phyloP scores from a whole-genome alignment of 306 rosid genomes.

The Astragalus glycyphyllos region DNA sequence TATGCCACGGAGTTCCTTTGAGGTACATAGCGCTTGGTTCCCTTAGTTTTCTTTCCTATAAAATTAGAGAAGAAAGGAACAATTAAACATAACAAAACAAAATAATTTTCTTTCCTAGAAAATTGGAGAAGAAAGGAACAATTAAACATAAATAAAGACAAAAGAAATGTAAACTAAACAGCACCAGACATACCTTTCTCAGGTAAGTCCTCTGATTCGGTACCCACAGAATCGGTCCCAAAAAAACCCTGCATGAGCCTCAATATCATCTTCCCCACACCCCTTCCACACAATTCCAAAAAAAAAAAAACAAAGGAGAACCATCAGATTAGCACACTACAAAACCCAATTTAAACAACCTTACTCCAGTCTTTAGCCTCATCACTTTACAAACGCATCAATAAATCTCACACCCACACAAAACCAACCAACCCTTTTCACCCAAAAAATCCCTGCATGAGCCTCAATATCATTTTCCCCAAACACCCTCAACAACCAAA shows the following conservation, averaged over 20 bases:
- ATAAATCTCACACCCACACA: background rate
- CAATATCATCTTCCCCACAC: conserved; percentile 95
- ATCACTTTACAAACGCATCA: conserved; percentile 25
- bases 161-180: background rate
- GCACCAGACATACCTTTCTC: conserved; percentile 54
- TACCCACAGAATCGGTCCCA: conserved; percentile 54
- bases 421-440: conserved; percentile 10
- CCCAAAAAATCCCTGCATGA: background rate
- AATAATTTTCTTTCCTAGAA: conserved; percentile 61
- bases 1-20: conserved; percentile 87
- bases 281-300: conserved; percentile 59
- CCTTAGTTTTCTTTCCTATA: conserved; percentile 66
- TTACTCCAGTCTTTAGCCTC: background rate
- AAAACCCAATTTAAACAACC: conserved; percentile 23
- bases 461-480: background rate
- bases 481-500: background rate
- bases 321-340: conserved; percentile 11
- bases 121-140: conserved; percentile 11
- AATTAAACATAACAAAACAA: conserved; percentile 33
- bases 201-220: conserved; percentile 64
- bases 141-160: conserved; percentile 15
- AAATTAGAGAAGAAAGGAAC: conserved; percentile 7
- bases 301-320: conserved; percentile 32
- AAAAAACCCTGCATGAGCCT: conserved; percentile 83
- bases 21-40: conserved; percentile 71